phyloP scores from a whole-genome alignment of 352 stramenopile species.

The Blastocystis sp. region DNA sequence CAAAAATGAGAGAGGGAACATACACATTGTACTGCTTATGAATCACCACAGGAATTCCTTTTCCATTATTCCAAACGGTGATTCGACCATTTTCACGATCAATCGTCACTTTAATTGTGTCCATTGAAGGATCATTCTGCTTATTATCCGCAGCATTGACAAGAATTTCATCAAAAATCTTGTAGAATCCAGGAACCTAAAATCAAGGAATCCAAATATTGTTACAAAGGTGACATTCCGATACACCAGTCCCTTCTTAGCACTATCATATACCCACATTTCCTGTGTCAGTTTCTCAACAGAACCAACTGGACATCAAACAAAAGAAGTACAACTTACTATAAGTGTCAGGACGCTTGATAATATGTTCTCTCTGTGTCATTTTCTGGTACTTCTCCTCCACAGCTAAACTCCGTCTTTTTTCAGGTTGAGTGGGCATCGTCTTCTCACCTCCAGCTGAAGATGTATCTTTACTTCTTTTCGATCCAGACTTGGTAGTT shows the following conservation, averaged over 20 bases:
- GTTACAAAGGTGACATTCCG: conserved; percentile 83
- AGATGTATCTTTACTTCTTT: not conserved
- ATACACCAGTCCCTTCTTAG: conserved; percentile 80
- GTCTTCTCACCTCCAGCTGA: not conserved
- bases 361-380: conserved; percentile 93
- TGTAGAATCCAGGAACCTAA: conserved; percentile 88
- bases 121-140: conserved; percentile 92
- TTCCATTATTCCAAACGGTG: conserved; percentile 92
- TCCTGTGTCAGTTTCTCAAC: conserved; percentile 86
- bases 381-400: conserved; percentile 88
- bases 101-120: conserved; percentile 88
- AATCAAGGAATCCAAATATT: not conserved
- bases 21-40: conserved; percentile 95
- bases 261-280: conserved; percentile 87
- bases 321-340: conserved; percentile 70
- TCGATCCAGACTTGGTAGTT: not conserved
- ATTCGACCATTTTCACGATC: conserved; percentile 86
- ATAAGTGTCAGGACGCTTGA: conserved; percentile 94
- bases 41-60: conserved; percentile 89
- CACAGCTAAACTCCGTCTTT: conserved; percentile 19
- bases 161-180: conserved; percentile 99
- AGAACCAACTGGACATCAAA: conserved; percentile 78
- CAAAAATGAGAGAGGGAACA: conserved; percentile 94
- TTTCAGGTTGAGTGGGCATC: not conserved
- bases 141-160: conserved; percentile 99